Evolutionary conservation across 2,329 filamentous ascomycete genomes (phyloP), one percentile per base, ranked within the genome.

Genomic region (Rachicladosporium sp.): DNA sequence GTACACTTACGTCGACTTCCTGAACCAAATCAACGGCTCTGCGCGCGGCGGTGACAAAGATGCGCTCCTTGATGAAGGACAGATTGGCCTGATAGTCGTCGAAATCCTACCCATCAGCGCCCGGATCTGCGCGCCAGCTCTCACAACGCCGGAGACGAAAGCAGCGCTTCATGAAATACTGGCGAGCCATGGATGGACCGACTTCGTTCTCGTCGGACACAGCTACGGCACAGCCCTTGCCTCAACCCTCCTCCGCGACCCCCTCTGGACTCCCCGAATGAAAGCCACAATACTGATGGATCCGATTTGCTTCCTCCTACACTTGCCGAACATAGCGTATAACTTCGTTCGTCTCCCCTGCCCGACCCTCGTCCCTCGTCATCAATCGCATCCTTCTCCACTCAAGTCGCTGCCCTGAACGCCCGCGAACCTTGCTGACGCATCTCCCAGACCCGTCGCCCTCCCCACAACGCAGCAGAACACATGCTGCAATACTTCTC

Each of bases 401-500:
- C 15, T 19, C 15, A 19, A 19, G 15, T 19, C 15, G 15, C 15
- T 19, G 15, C 15, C 15, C 15, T 19, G 15, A 19, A 19, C 15
- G 15, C 15, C 15, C 15, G 15, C 15, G 15, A 19, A 19, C 15
- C 15, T 19, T 19, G 15, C 15, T 19, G 15, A 11, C 31, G 31
- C 15, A 33, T 12, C 15, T 11, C 15, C 11, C 31, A 33, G 31
- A 42, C 35, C n/a, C 21, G 31, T 5, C 42, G 38, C 5, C 27
- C 40, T 10, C 46, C 42, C 1, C 31, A 40, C 62, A 72, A 36
- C 8, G 76, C 78, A 10, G 80, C 79, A 46, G 76, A 83, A 57
- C 75, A 72, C 61, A 71, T 78, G 55, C 61, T 83, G 11, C 77
- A 73, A 64, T 83, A 80, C 50, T 81, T 80, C 54, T 78, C 74